A percentile compares a stretch with the other conserved stretches of the same genome.
phyloP scores from a whole-genome alignment of 2,329 filamentous ascomycete species.

The Colletotrichum siamense region DNA sequence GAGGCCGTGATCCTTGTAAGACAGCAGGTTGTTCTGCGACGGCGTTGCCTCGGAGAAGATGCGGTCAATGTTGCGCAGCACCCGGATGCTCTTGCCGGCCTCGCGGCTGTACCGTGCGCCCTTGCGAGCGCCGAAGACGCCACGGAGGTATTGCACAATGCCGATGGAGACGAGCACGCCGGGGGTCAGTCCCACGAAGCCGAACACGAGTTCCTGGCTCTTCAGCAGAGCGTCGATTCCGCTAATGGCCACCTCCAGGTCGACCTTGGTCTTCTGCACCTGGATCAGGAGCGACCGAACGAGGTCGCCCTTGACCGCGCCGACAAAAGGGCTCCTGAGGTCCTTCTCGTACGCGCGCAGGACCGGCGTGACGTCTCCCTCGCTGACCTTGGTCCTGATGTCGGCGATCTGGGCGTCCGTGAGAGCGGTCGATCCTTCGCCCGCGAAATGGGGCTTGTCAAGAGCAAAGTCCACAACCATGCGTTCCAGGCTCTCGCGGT shows the following conservation, averaged over 20 bases:
- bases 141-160: slow-evolving; percentile 73
- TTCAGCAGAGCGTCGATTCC: slow-evolving; percentile 94
- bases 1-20: slow-evolving; percentile 91
- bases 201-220: slow-evolving; percentile 96
- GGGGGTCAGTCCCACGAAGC: slow-evolving; percentile 93
- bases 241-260: slow-evolving; percentile 93
- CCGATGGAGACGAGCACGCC: slow-evolving; percentile 87
- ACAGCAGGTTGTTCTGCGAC: slow-evolving; percentile 75
- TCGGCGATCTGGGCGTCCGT: slow-evolving; percentile 74
- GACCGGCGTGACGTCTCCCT: slow-evolving; percentile 93
- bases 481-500: slow-evolving; percentile 89
- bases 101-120: slow-evolving; percentile 70
- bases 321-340: slow-evolving; percentile 79
- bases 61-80: slow-evolving; percentile 87
- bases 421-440: slow-evolving; percentile 52
- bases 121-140: slow-evolving; percentile 72
- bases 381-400: slow-evolving; percentile 80
- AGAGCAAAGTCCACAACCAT: slow-evolving; percentile 98
- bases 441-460: slow-evolving; percentile 73
- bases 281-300: slow-evolving; percentile 92
- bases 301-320: slow-evolving; percentile 84
- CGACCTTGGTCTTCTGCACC: slow-evolving; percentile 98
- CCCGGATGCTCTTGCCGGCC: slow-evolving; percentile 74
- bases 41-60: slow-evolving; percentile 73
- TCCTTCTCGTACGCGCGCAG: slow-evolving; percentile 91